Percentiles rank a stretch among this genome's conserved stretches.
Evolutionary conservation across 2,329 filamentous ascomycete genomes (phyloP).

Genomic region (Epichloe coenophiala): DNA sequence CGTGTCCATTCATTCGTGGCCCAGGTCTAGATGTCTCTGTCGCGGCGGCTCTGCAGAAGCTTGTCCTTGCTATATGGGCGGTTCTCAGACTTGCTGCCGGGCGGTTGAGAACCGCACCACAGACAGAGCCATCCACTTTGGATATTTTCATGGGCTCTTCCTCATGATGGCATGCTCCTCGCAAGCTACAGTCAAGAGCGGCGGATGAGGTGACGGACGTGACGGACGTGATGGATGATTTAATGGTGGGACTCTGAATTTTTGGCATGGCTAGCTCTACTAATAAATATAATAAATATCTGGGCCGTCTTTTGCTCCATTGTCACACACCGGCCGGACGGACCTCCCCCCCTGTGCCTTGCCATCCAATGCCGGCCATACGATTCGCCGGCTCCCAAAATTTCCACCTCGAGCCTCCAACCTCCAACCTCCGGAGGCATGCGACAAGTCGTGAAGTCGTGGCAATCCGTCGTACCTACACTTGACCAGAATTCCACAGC

Average conservation of each 20-base stretch:
- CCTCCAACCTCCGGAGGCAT: not conserved
- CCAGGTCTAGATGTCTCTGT: constrained; percentile 8
- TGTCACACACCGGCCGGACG: not conserved
- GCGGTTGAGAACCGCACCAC: constrained; percentile 39
- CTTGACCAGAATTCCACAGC: not conserved
- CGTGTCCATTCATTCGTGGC: constrained; percentile 3
- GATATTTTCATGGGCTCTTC: constrained; percentile 47
- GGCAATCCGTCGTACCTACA: not conserved
- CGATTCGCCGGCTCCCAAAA: constrained; percentile 13
- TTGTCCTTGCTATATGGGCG: constrained; percentile 11
- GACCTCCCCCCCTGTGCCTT: not conserved
- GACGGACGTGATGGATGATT: not conserved
- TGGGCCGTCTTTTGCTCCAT: not conserved
- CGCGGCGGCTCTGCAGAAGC: constrained; percentile 13
- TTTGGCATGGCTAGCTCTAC: not conserved
- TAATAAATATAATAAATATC: not conserved
- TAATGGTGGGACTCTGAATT: not conserved
- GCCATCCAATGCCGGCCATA: constrained; percentile 6
- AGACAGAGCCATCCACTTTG: constrained; percentile 47
- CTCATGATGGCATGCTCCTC: constrained; percentile 26
- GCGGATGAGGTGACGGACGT: not conserved
- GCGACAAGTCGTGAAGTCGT: not conserved
- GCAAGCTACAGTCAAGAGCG: not conserved
- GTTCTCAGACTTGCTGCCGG: constrained; percentile 19
- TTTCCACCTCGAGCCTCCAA: constrained; percentile 3